Conservation (phyloP, 2,329 filamentous ascomycete species). For the Calonectria honghensis region DNA sequence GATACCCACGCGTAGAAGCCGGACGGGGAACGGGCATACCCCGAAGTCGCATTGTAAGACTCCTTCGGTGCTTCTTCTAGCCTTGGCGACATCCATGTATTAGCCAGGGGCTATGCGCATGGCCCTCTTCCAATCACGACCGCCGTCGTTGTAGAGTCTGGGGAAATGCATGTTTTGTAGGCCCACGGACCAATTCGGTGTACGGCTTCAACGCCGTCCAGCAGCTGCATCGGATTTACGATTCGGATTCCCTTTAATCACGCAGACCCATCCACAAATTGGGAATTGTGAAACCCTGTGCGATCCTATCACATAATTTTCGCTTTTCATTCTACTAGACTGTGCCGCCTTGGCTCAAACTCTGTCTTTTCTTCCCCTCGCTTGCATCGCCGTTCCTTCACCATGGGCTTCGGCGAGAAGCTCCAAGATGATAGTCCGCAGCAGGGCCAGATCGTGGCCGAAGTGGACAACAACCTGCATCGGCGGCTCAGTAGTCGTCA, state of each 20-base stretch:
- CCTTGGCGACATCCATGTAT: neutral
- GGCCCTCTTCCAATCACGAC: slow-evolving; percentile 11
- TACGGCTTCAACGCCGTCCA: neutral
- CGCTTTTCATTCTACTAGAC: neutral
- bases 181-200: neutral
- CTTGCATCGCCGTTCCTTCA: neutral
- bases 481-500: neutral
- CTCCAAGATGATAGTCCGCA: neutral
- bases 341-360: neutral
- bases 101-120: neutral
- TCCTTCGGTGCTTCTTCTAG: slow-evolving; percentile 26
- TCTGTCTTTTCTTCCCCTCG: neutral
- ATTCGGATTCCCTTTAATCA: slow-evolving; percentile 1
- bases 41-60: slow-evolving; percentile 15
- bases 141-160: neutral
- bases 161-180: neutral
- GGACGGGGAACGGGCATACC: neutral
- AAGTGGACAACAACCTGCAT: slow-evolving; percentile 1
- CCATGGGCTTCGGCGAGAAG: neutral
- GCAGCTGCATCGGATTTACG: neutral
- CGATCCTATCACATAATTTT: neutral
- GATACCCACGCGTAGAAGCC: neutral
- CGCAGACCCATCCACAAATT: neutral
- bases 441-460: neutral
- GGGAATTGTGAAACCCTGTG: neutral